Conservation (phyloP, 2,329 filamentous ascomycete genomes). For the Epichloe baconii region DNA sequence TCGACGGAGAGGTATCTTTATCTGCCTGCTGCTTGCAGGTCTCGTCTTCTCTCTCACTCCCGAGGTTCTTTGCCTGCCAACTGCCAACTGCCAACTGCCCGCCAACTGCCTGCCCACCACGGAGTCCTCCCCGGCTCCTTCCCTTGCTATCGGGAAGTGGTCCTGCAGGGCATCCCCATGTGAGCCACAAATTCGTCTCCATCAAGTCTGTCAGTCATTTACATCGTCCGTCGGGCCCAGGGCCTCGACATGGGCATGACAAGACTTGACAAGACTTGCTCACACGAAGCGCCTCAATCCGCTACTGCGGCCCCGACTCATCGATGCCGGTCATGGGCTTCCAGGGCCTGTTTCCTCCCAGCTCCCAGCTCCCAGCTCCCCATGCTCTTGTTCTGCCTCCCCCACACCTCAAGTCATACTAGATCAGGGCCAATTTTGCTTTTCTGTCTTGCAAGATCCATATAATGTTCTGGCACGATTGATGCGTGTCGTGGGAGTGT, state of each 20-base stretch:
- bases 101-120: no score
- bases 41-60: no score
- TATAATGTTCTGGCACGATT: not conserved
- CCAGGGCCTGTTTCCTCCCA: not conserved
- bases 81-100: no score
- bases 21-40: no score
- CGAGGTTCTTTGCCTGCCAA: not conserved
- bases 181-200: not conserved
- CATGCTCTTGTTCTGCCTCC: not conserved
- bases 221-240: not conserved
- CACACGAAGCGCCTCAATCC: not conserved
- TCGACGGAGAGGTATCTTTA: not conserved
- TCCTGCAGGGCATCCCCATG: constrained; percentile 3
- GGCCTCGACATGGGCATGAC: not conserved
- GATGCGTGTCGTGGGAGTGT: not conserved
- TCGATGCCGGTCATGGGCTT: not conserved
- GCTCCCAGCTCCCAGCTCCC: not conserved
- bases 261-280: not conserved
- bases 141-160: constrained; percentile 3
- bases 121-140: constrained; percentile 2
- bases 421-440: constrained; percentile 2
- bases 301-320: constrained; percentile 1
- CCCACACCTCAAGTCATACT: not conserved
- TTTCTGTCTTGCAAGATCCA: constrained; percentile 4
- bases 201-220: not conserved